A percentile compares a stretch with the other conserved stretches of the same genome.
Conservation (phyloP, 75 land plant species). For the Pinus tabuliformis region DNA sequence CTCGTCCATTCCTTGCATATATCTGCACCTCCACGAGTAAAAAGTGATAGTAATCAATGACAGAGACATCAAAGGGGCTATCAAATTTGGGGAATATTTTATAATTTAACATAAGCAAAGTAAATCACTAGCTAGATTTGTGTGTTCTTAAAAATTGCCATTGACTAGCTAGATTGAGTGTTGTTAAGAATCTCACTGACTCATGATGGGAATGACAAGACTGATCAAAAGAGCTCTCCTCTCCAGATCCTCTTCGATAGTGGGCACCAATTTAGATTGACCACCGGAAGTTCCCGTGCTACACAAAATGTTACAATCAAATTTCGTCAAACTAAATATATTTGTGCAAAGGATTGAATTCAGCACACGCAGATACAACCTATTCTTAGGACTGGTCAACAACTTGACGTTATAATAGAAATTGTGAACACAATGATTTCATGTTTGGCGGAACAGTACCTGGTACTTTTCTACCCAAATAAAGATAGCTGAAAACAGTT, state of each 20-base stretch:
- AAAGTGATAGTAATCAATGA: no score
- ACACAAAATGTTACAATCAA: neutral
- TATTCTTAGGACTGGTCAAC: slow-evolving; percentile 30
- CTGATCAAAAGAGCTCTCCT: slow-evolving; percentile 41
- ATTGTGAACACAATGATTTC: no score
- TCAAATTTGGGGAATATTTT: no score
- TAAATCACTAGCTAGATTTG: no score
- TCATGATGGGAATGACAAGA: slow-evolving; percentile 58
- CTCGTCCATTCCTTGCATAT: neutral
- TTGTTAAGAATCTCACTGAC: slow-evolving; percentile 25
- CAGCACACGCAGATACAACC: slow-evolving; percentile 63
- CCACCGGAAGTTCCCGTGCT: slow-evolving; percentile 82
- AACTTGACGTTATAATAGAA: neutral
- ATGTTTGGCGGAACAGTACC: slow-evolving; percentile 29
- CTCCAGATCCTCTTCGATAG: slow-evolving; percentile 57
- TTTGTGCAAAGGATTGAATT: slow-evolving; percentile 69
- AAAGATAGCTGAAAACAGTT: neutral
- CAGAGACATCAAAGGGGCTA: no score
- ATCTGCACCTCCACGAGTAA: neutral
- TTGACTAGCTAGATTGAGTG: no score
- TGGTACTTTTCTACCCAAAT: slow-evolving; percentile 32
- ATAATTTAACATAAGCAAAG: no score
- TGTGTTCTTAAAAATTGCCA: neutral
- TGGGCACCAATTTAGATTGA: slow-evolving; percentile 69
- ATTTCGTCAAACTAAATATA: slow-evolving; percentile 56